Percentiles rank a stretch among this genome's conserved stretches.
Evolutionary conservation across 495 filamentous ascomycete species (phyloP).

Genomic region (Penicillium egyptiacum): DNA sequence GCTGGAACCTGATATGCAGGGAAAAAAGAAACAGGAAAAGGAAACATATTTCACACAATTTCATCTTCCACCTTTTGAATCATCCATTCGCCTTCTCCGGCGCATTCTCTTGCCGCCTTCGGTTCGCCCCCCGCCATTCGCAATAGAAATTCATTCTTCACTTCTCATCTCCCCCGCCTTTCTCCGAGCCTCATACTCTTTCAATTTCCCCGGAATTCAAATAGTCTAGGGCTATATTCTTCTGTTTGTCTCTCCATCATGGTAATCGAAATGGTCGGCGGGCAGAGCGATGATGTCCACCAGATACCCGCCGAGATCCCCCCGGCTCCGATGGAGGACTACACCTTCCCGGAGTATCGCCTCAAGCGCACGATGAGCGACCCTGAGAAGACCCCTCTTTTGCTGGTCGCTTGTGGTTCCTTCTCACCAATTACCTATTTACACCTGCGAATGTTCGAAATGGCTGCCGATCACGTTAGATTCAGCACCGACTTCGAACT

Average conservation of each 20-base stretch:
- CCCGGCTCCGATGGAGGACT: slow-evolving; percentile 50
- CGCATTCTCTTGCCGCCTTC: slow-evolving; percentile 24
- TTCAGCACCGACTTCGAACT: slow-evolving; percentile 85
- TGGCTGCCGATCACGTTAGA: slow-evolving; percentile 77
- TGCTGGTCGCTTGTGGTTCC: slow-evolving; percentile 87
- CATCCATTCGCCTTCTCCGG: slow-evolving; percentile 6
- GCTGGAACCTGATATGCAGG: neutral
- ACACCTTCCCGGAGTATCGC: slow-evolving; percentile 71
- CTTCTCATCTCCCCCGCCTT: slow-evolving; percentile 1
- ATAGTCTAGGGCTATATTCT: neutral
- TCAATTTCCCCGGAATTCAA: slow-evolving; percentile 2
- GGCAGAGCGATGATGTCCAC: slow-evolving; percentile 35
- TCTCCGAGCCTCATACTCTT: neutral
- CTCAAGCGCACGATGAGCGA: slow-evolving; percentile 68
- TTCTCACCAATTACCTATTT: slow-evolving; percentile 83
- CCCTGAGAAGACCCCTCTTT: slow-evolving; percentile 69
- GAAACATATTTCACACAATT: neutral
- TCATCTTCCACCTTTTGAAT: neutral
- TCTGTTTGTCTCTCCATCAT: slow-evolving; percentile 16
- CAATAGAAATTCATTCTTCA: slow-evolving; percentile 5
- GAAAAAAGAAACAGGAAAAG: neutral
- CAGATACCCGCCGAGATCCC: slow-evolving; percentile 24
- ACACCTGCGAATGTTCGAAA: slow-evolving; percentile 92
- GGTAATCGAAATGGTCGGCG: slow-evolving; percentile 31
- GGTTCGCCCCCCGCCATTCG: slow-evolving; percentile 12